Evolutionary conservation across 768 basidiomycete genomes (phyloP), one percentile per base, ranked within the genome.

Genomic region (Coprinellus aureogranulatus): DNA sequence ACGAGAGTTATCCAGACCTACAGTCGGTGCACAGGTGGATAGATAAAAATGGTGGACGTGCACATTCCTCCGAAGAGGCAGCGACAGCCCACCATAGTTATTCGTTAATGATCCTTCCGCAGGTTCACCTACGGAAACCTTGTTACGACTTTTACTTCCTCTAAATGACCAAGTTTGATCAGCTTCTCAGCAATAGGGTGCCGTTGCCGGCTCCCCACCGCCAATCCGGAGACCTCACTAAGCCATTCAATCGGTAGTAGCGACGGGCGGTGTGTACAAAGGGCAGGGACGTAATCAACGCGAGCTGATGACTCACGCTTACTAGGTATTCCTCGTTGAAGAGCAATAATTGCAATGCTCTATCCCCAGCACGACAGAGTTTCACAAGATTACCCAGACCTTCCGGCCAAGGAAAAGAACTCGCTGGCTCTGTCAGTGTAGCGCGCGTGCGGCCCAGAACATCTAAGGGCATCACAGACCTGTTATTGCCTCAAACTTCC

Each of bases 191-290:
- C 41, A 44, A 74, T 67, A 18, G 20, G 41, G 41, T 44, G 41
- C 41, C 41, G 41, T 44, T 44, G 41, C 41, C 41, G 41, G 41
- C 41, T 44, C 41, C 41, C 41, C 41, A 44, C 41, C 85, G 84
- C 80, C 83, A 77, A 86, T 89, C 85, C 84, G 80, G 79, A 88
- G 84, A 83, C 84, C 88, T 88, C 86, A 87, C 87, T 86, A 88
- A 88, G 85, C 87, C 85, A 88, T 88, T 89, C 88, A 87, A 89
- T 89, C 85, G 83, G 88, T 89, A 88, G 86, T 89, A 88, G 88
- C 83, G 85, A 88, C 85, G 82, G 87, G 88, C 85, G 84, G 87
- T 88, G 87, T 88, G 85, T 88, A 88, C 85, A 88, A 87, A 87
- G 87, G 86, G 87, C 87, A 88, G 87, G 86, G 86, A 88, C 86